Evolutionary conservation across 2,329 filamentous ascomycete genomes (phyloP), one percentile per base, ranked within the genome.

Genomic region (Diaporthe sp.): DNA sequence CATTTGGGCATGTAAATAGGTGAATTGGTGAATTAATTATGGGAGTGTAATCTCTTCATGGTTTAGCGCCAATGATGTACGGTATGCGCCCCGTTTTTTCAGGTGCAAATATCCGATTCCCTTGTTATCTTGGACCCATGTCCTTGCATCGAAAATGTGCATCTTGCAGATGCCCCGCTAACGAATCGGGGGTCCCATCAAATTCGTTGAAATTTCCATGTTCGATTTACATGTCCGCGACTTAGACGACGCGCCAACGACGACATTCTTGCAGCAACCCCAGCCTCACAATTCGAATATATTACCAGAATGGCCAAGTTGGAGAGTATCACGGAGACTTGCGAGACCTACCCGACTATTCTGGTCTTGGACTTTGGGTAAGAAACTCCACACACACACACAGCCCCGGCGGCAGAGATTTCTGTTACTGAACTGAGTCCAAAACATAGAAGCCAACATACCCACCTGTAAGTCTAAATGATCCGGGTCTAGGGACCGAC

Each of bases 311-410:
- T 76, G 75, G 75, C 72, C 25, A 74, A 58, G 47, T 64, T 74
- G 54, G 75, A 76, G 47, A 70, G 69, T 42, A 69, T 70, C 38
- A 72, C 75, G 47, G 75, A 72, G 68, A 69, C 72, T 13, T 66
- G 71, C 82, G 88, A 75, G 73, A 66, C 72, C 13, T 75, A 73
- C 55, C 74, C 93, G 87, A 94, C 93, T 77, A 92, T 95, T 79
- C 86, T 95, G 77, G 91, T 92, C 77, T 86, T 94, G 79, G 92
- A 94, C 83, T 94, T 94, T 82, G 92, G 85, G 70, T 92, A 70
- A 72, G 90, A 84, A 93, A 92, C 54, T 93, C 95, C 83, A 87
- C 96, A 19, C n/a, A 40, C 28, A 45, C 25, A 47, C 28, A 45
- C 45, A 42, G 28, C 25, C 47, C 22, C 9, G 13, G 10, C 38